Percentiles rank a stretch among this genome's conserved stretches.
Evolutionary conservation across 2,329 filamentous ascomycete species (phyloP).

Genomic region (Fragosphaeria purpurea): DNA sequence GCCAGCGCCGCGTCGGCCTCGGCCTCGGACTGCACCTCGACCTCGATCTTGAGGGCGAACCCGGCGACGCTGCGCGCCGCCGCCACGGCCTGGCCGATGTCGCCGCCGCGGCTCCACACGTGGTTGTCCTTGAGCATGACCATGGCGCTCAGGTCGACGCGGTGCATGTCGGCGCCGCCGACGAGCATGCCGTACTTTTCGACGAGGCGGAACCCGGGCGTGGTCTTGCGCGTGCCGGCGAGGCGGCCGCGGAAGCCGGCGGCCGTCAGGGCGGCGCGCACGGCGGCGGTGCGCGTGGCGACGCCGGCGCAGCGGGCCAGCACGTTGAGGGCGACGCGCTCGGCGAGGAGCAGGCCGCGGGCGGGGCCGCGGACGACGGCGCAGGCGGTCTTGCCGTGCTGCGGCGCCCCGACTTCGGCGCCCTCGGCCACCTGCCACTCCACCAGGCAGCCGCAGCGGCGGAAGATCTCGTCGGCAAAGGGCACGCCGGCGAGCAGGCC

Average conservation of each 20-base stretch:
- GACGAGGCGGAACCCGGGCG: slow-evolving; percentile 85
- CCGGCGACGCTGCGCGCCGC: slow-evolving; percentile 78
- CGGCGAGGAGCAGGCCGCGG: slow-evolving; percentile 71
- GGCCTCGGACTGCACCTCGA: slow-evolving; percentile 80
- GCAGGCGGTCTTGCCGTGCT: slow-evolving; percentile 36
- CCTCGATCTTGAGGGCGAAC: slow-evolving; percentile 89
- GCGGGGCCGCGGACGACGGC: slow-evolving; percentile 82
- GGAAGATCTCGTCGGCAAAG: slow-evolving; percentile 91
- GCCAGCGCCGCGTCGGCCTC: slow-evolving; percentile 87
- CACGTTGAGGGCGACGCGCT: slow-evolving; percentile 85
- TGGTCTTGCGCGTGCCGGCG: slow-evolving; percentile 95
- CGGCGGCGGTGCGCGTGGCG: slow-evolving; percentile 55
- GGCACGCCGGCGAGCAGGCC: slow-evolving; percentile 85
- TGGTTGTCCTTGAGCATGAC: slow-evolving; percentile 99
- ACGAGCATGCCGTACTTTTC: slow-evolving; percentile 98
- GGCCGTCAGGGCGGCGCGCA: slow-evolving; percentile 45
- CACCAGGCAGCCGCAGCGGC: slow-evolving; percentile 81
- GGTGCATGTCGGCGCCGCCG: slow-evolving; percentile 82
- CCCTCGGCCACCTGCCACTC: slow-evolving; percentile 82
- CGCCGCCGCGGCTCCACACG: slow-evolving; percentile 78
- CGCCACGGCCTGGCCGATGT: slow-evolving; percentile 76
- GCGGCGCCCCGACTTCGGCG: slow-evolving; percentile 44
- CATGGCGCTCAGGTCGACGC: slow-evolving; percentile 88
- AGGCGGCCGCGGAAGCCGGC: slow-evolving; percentile 73
- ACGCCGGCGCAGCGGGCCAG: slow-evolving; percentile 87